These are phyloP conservation scores for Trichosporon coremiiforme DNA, from an alignment of 1,284 basidiomycete genomes.

Conservation along the genomic window DNA sequence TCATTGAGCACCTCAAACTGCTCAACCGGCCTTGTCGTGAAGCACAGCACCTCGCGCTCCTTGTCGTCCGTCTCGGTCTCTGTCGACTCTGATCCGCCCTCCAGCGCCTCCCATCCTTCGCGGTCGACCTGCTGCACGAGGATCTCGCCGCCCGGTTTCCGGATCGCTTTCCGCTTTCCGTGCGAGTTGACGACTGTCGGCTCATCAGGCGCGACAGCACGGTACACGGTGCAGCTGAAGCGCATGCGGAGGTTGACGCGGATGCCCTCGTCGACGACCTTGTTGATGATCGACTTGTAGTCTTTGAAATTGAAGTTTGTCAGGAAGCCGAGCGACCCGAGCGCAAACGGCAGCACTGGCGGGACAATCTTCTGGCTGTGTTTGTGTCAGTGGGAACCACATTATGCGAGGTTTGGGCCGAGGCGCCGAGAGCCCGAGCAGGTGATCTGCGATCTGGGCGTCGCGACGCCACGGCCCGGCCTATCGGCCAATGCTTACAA, in stretches of 20 bases:
- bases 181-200: conserved; percentile 42
- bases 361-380: conserved; percentile 85
- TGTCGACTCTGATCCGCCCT: conserved; percentile 60
- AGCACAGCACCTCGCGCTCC: conserved; percentile 98
- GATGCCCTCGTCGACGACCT: conserved; percentile 87
- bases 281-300: conserved; percentile 84
- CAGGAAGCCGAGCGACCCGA: conserved; percentile 97
- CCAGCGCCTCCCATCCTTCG: conserved; percentile 90
- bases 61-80: conserved; percentile 54
- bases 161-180: conserved; percentile 74
- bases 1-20: conserved; percentile 98
- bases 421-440: not conserved
- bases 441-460: not conserved
- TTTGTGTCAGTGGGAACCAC: conserved; percentile 2
- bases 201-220: conserved; percentile 73
- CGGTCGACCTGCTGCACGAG: conserved; percentile 86
- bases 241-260: conserved; percentile 98
- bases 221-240: conserved; percentile 97
- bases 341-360: conserved; percentile 92
- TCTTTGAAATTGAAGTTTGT: conserved; percentile 96
- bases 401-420: not conserved
- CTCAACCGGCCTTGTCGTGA: conserved; percentile 90
- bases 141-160: conserved; percentile 89
- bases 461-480: not conserved
- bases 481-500: conserved; percentile 63